phyloP scores from a whole-genome alignment of 305 asterid species.

The Rubia peregrina region DNA sequence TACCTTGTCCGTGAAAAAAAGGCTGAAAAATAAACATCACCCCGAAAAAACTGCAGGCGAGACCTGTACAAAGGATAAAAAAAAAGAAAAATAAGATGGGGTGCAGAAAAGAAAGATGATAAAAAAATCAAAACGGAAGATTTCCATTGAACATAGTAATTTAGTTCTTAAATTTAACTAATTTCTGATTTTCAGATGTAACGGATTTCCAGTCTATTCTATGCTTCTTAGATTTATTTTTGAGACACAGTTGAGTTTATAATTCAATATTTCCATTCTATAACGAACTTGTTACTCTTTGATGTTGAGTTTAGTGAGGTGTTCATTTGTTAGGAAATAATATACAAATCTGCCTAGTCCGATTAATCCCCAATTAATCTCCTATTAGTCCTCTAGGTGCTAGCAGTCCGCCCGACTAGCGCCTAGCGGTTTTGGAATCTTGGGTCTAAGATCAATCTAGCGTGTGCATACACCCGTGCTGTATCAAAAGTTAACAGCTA shows the following conservation, averaged over 20 bases:
- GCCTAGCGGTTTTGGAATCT: too few species aligned
- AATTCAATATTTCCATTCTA: background rate
- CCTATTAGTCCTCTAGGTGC: too few species aligned
- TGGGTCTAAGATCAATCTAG: background rate
- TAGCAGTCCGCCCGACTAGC: too few species aligned
- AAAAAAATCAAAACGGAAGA: background rate
- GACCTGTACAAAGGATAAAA: conserved; percentile 24
- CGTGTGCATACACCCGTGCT: background rate
- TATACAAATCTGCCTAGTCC: too few species aligned
- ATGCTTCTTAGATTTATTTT: background rate
- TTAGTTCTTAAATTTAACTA: background rate
- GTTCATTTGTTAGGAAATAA: background rate
- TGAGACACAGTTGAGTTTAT: background rate
- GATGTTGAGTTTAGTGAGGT: background rate
- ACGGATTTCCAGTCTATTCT: background rate
- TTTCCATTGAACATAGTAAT: background rate
- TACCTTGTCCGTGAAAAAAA: conserved; percentile 27
- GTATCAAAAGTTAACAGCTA: background rate
- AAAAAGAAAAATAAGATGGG: background rate
- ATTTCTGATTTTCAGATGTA: background rate
- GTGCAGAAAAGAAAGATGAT: background rate
- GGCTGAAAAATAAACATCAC: conserved; percentile 32
- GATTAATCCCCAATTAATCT: too few species aligned
- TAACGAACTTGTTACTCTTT: background rate
- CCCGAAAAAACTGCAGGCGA: conserved; percentile 40